Percentiles rank a stretch among this genome's conserved stretches.
phyloP scores from a whole-genome alignment of 2,329 filamentous ascomycete species.

The Ophiobolus disseminans region DNA sequence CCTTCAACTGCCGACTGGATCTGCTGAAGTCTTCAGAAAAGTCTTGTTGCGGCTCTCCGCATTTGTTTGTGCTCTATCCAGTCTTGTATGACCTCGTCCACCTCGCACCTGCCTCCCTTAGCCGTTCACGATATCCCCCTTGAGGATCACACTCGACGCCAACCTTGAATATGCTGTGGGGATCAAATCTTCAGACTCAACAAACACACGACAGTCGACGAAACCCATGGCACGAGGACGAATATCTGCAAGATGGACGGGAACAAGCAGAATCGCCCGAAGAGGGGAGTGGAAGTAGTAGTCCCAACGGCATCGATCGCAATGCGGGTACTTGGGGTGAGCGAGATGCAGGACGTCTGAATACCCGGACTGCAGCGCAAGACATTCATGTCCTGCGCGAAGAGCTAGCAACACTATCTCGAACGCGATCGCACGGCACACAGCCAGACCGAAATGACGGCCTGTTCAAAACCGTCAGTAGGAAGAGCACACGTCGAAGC shows the following conservation, averaged over 20 bases:
- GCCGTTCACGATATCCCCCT: too few species aligned
- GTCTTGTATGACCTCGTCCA: too few species aligned
- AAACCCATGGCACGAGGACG: conserved; percentile 47
- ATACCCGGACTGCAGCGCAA: conserved; percentile 62
- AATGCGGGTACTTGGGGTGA: conserved; percentile 67
- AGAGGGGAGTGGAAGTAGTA: conserved; percentile 24
- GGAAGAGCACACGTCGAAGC: conserved; percentile 33
- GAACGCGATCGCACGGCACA: conserved; percentile 43
- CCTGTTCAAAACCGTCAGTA: conserved; percentile 33
- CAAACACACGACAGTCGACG: conserved; percentile 32
- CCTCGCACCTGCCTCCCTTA: too few species aligned
- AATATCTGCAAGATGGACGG: conserved; percentile 24
- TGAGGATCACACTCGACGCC: background rate
- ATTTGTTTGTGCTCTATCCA: background rate
- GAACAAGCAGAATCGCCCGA: conserved; percentile 20
- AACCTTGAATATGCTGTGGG: conserved; percentile 28
- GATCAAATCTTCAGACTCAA: conserved; percentile 21
- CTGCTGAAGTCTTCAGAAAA: background rate
- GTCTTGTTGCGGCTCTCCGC: background rate
- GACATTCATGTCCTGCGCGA: conserved; percentile 65
- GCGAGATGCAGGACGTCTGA: conserved; percentile 62
- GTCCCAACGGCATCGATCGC: conserved; percentile 33
- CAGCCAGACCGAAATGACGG: conserved; percentile 34
- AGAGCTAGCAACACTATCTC: conserved; percentile 62
- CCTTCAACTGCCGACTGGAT: background rate